Evolutionary conservation across 2,329 filamentous ascomycete genomes (phyloP).

Genomic region (Chrysoporthe puriensis): DNA sequence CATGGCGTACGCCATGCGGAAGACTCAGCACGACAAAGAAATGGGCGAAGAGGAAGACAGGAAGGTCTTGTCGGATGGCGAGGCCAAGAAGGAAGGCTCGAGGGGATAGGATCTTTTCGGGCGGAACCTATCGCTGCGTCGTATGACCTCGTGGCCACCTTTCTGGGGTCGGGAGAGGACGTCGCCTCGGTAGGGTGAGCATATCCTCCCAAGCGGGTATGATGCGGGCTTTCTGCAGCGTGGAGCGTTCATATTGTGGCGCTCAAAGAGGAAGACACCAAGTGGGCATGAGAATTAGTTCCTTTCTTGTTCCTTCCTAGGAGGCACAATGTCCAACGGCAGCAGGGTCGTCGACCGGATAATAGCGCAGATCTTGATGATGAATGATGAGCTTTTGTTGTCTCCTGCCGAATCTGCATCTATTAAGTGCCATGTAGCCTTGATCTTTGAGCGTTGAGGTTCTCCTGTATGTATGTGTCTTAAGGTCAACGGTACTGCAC

Average conservation of each 20-base stretch:
- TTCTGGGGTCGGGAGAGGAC: not conserved
- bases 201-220: not conserved
- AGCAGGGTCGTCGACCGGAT: not conserved
- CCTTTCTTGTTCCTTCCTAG: not conserved
- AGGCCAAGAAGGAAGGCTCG: conserved; percentile 35
- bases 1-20: conserved; percentile 64
- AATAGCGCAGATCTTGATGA: not conserved
- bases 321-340: not conserved
- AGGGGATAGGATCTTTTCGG: conserved; percentile 10
- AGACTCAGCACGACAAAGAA: conserved; percentile 33
- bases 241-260: not conserved
- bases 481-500: too few relatives aligned
- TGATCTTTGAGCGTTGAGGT: too few relatives aligned
- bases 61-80: conserved; percentile 28
- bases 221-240: not conserved
- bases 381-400: not conserved
- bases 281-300: not conserved
- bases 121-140: conserved; percentile 4
- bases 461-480: not conserved
- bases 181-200: not conserved
- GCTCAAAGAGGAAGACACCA: not conserved
- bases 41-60: conserved; percentile 36
- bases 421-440: not conserved
- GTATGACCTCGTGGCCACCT: conserved; percentile 17
- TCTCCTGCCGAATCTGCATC: not conserved